phyloP scores from a whole-genome alignment of 345 rosid species.

The Carallia brachiata region DNA sequence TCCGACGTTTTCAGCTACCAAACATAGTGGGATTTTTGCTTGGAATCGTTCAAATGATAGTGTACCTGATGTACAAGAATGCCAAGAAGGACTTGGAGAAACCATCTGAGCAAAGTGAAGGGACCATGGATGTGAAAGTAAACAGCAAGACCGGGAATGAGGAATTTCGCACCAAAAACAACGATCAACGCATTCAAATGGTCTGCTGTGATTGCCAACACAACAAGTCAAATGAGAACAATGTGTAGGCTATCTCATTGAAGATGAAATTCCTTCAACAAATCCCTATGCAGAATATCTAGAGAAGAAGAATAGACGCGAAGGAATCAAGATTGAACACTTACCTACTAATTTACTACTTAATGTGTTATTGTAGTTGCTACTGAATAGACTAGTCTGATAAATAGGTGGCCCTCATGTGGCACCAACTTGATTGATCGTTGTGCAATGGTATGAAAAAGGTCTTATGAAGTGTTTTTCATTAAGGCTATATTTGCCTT shows the following conservation, averaged over 20 bases:
- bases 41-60: slow-evolving; percentile 18
- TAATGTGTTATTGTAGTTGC: too few species aligned
- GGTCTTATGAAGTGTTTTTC: too few species aligned
- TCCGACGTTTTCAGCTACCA: slow-evolving; percentile 9
- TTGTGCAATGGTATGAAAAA: too few species aligned
- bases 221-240: background rate
- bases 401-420: too few species aligned
- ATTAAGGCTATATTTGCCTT: too few species aligned
- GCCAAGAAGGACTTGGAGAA: background rate
- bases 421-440: too few species aligned
- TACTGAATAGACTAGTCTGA: too few species aligned
- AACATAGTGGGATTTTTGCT: slow-evolving; percentile 16
- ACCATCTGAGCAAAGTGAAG: background rate
- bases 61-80: slow-evolving; percentile 12
- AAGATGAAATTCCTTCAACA: too few species aligned
- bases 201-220: background rate
- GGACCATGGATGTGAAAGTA: background rate
- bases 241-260: background rate
- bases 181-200: background rate
- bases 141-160: background rate
- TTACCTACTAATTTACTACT: too few species aligned
- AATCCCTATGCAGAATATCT: too few species aligned
- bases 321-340: too few species aligned
- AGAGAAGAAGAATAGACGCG: too few species aligned
- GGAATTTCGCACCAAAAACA: background rate